Evolutionary conservation across 305 asterid genomes (phyloP), one percentile per base, ranked within the genome.

Genomic region (Coffea humblotiana): DNA sequence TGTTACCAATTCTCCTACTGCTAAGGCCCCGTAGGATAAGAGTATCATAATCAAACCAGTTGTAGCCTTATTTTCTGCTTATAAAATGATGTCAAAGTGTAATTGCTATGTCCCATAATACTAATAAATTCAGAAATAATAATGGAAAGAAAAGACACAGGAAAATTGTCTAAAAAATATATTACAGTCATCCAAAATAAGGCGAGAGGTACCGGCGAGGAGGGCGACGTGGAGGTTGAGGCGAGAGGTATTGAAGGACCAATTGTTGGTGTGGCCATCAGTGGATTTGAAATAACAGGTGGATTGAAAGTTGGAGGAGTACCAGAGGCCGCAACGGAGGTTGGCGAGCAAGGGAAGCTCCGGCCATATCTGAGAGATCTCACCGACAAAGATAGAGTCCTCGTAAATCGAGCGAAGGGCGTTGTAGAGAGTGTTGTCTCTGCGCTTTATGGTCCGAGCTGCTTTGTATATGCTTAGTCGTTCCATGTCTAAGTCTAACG

Each of bases 311-410:
- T 84, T 91, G 25, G 84, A 80, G 1, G 89, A 90, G 83, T 94
- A 96, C 99, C 99, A 96, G 48, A 96, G 95, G 3, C 99, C 99
- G 77, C 99, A 96, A 1, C 99, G 95, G 81, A 96, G 97, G 80
- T 94, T 96, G 81, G 97, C 98, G 16, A 96, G 68, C 43, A 92
- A 89, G 7, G 99, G 98, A 15, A 96, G 88, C 77, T 91, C 91
- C 74, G 97, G 99, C 99, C 98, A 96, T 58, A 96, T 78, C 84
- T 91, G 95, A 60, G 91, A 78, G 84, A 96, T 96, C 86, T 96
- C 99, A 16, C 91, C 94, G 35, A 96, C 97, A 88, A 96, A 96
- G 78, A 91, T 85, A 19, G 99, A 92, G 88, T 96, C 99, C 83
- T 96, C 97, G 88, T 91, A 93, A 79, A 96, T 92, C n/a, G 99